These are phyloP conservation scores for Coemansia sp. DNA, from an alignment of 192 early-diverging fungal species.

Conservation along the genomic window DNA sequence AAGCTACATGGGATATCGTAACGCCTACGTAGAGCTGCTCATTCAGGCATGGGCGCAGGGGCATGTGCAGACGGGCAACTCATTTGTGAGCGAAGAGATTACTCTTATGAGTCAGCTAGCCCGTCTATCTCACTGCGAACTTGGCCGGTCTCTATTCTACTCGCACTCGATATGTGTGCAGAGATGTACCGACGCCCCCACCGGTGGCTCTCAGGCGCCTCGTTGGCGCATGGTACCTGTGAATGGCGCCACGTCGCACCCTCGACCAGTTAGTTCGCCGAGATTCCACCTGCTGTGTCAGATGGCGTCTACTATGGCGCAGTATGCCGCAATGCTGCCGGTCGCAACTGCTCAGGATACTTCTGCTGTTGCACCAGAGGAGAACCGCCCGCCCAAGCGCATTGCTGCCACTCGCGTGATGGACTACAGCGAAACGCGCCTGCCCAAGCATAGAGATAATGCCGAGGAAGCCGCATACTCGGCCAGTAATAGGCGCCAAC, in stretches of 20 bases:
- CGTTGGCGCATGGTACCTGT: neutral
- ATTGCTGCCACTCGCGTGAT: neutral
- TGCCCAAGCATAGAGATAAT: neutral
- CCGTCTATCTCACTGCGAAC: neutral
- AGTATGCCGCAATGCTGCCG: conserved; percentile 1
- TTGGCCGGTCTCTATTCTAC: neutral
- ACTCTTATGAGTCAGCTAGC: neutral
- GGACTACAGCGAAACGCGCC: neutral
- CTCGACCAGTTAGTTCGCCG: neutral
- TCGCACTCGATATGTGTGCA: neutral
- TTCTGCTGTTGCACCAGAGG: neutral
- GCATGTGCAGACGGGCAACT: neutral
- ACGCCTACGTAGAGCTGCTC: neutral
- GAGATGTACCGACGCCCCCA: neutral
- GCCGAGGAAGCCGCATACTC: neutral
- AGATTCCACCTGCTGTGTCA: neutral
- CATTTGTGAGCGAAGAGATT: neutral
- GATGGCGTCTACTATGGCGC: neutral
- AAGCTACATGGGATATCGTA: neutral
- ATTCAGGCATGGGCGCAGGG: neutral
- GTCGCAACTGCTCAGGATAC: neutral
- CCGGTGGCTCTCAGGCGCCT: neutral
- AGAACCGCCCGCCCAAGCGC: neutral
- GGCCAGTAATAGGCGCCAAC: neutral
- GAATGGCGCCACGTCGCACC: neutral